A percentile compares a stretch with the other conserved stretches of the same genome.
phyloP scores from a whole-genome alignment of 805 yeast genomes.

The Myxozyma neglecta region DNA sequence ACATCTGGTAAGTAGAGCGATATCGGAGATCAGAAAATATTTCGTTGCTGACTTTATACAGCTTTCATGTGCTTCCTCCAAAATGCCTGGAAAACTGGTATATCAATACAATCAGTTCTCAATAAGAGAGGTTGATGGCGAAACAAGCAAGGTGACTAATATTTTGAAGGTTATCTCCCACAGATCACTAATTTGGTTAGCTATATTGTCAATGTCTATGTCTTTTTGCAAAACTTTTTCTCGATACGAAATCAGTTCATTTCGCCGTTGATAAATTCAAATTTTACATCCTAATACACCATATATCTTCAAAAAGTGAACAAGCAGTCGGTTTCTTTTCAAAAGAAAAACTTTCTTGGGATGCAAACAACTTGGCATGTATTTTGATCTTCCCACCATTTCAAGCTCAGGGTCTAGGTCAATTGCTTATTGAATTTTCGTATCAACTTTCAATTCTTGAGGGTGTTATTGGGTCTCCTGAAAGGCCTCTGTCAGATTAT shows the following conservation, averaged over 20 bases:
- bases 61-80: slow-evolving; percentile 37
- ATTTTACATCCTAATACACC: slow-evolving; percentile 57
- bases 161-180: background rate
- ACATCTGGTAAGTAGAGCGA: slow-evolving; percentile 46
- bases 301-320: slow-evolving; percentile 23
- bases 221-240: slow-evolving; percentile 80
- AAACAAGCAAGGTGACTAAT: slow-evolving; percentile 44
- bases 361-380: slow-evolving; percentile 84
- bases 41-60: background rate
- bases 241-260: slow-evolving; percentile 86
- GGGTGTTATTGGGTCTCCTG: slow-evolving; percentile 73
- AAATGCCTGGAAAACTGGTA: slow-evolving; percentile 65
- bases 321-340: slow-evolving; percentile 90
- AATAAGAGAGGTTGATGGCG: slow-evolving; percentile 70
- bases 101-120: slow-evolving; percentile 59
- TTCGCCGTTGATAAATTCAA: slow-evolving; percentile 77
- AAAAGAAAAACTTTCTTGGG: slow-evolving; percentile 74
- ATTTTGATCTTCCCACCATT: slow-evolving; percentile 90
- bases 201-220: slow-evolving; percentile 80
- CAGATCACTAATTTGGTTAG: slow-evolving; percentile 22
- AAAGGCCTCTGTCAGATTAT: slow-evolving; percentile 80
- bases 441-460: slow-evolving; percentile 70
- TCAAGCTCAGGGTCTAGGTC: slow-evolving; percentile 76
- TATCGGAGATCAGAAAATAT: background rate
- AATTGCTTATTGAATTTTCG: slow-evolving; percentile 77